Base-by-base conservation (phyloP, 129 eudicot genomes). In the Pittosporum tobira region DNA sequence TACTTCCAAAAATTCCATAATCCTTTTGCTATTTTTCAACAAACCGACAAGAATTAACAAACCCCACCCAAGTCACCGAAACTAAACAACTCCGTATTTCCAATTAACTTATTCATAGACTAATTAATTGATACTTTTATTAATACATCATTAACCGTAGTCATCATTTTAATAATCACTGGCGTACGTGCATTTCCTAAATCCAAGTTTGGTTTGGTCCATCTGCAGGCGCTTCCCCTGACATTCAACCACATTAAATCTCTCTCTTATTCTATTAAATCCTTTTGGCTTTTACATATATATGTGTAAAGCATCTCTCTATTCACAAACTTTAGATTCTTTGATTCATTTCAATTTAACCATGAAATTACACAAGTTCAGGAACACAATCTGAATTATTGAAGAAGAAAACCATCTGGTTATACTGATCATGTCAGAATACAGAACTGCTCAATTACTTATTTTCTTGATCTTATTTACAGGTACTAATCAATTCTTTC, bases 191-290 rank as follows among this genome's bases (percentile, higher is more conserved):
- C 72, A 71, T 20, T 68, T 70, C 16, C 3, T 27, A 28, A 27
- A 36, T 34, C 49, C 69, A 50, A 67, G 60, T 67, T 77, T 30
- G 73, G 62, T 71, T 66, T 70, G 69, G 63, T 70, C 64, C 73
- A 34, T 62, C 73, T 84, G 88, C 88, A 84, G 94, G 94, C 88
- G 57, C 69, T 59, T 63, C 28, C 56, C 34, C 36, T 7, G 26
- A 31, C 48, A 71, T 71, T 71, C 72, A 75, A 75, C 36, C 23
- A 8, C n/a, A 51, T 37, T n/a, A n/a, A n/a, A n/a, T n/a, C n/a
- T 34, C n/a, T 54, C 30, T 21, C 45, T 25, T 27, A 20, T 52
- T 54, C 28, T n/a, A n/a, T n/a, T n/a, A 51, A 68, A 71, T 3
- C 26, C 26, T 47, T 23, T 18, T 31, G 61, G 61, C 36, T 34